Evolutionary conservation across 257 asterid genomes (phyloP), one percentile per base, ranked within the genome.

Genomic region (Rehmannia glutinosa): DNA sequence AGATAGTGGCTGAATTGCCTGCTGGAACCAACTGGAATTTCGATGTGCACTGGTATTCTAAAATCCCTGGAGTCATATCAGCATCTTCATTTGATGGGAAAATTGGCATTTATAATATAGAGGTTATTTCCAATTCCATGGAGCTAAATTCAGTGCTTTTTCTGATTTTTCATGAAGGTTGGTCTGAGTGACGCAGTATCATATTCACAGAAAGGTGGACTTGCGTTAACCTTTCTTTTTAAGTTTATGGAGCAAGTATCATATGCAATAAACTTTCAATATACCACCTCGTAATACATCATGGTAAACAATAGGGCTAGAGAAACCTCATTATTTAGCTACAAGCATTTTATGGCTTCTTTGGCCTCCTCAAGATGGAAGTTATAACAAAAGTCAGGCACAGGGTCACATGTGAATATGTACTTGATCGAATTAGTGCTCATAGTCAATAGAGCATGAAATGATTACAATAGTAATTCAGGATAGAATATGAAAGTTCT

Each of bases 31-130:
- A 93, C 82, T 93, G 98, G 98, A 93, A 88, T 79, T 93, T 93
- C 69, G 98, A 93, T 66, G 81, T 90, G 1, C 98, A 93, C 78
- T 93, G 98, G 98, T 90, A 87, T 72, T 73, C 96, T 1, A 90
- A 76, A 78, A 87, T 91, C 72, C 97, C 97, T 15, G 98, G 98
- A 56, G 83, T 93, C 65, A 85, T 93, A 74, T 90, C 97, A 64
- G 95, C 98, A 64, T 93, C 98, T 62, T 93, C 98, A 17, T 93
- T 86, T 81, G 98, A 93, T 80, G 98, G 98, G 70, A 93, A 86
- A 79, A 83, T 93, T 58, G 97, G 97, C 73, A 83, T 93, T 62
- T 88, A 90, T 68, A 93, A 93, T 75, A 85, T 93, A 57, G 96
- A 93, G 98, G 98, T 88, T 46, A 68, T 78, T 75, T 67, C 50